Conservation (phyloP, 352 stramenopile species). For the Globisporangium megalacanthum region DNA sequence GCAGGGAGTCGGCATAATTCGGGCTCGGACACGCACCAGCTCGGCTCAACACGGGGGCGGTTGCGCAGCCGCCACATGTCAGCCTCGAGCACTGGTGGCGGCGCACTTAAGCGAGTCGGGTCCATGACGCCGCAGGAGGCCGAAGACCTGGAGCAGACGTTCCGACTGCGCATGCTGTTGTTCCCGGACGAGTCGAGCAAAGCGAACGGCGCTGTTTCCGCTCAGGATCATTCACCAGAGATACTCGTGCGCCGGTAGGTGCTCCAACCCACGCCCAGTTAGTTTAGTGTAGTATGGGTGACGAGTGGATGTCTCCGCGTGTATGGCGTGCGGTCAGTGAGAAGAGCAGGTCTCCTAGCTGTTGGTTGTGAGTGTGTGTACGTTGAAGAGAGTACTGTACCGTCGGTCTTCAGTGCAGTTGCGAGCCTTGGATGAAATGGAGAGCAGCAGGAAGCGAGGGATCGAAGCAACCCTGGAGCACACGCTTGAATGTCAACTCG, state of each 20-base stretch:
- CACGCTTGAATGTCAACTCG: background rate
- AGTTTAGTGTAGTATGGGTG: no score
- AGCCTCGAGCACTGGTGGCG: background rate
- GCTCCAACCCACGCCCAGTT: background rate
- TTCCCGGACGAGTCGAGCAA: slow-evolving; percentile 14
- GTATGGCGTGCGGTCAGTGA: background rate
- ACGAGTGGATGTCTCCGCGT: background rate
- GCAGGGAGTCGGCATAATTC: background rate
- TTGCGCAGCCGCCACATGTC: background rate
- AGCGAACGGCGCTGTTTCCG: background rate
- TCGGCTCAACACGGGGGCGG: slow-evolving; percentile 1
- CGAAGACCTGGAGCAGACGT: slow-evolving; percentile 27
- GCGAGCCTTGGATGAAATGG: no score
- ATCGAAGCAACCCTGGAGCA: no score
- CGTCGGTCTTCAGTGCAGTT: background rate
- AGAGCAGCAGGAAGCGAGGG: no score
- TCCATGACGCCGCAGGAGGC: slow-evolving; percentile 5
- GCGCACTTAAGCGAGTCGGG: slow-evolving; percentile 1
- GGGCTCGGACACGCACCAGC: background rate
- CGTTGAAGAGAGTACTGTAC: background rate
- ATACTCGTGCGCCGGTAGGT: background rate
- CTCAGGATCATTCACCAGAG: background rate
- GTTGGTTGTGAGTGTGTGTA: background rate
- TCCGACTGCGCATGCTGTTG: slow-evolving; percentile 27
- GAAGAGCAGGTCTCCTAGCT: background rate